A percentile compares a stretch with the other conserved stretches of the same genome.
Conservation (phyloP, 441 rosid species). For the Cnidoscolus chayamansa region DNA sequence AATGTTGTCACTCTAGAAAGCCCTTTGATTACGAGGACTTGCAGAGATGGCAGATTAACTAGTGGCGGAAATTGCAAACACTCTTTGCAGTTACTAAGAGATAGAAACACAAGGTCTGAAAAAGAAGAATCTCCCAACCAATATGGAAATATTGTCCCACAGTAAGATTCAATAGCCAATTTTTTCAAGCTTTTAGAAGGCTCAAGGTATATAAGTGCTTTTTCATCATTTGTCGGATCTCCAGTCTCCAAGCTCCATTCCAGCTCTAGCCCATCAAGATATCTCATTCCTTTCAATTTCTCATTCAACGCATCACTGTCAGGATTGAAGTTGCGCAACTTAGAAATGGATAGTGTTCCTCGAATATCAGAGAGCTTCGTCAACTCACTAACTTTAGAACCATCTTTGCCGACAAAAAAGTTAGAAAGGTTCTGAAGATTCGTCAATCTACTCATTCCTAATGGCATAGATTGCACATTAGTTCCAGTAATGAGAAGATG, state of each 20-base stretch:
- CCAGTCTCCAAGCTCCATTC: slow-evolving; percentile 8
- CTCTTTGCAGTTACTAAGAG: slow-evolving; percentile 15
- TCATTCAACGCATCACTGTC: slow-evolving; percentile 5
- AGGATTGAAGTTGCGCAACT: slow-evolving; percentile 18
- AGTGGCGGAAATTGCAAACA: background rate
- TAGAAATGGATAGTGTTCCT: slow-evolving; percentile 21
- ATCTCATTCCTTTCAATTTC: background rate
- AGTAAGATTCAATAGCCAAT: slow-evolving; percentile 7
- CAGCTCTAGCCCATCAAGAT: slow-evolving; percentile 20
- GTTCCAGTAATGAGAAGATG: slow-evolving; percentile 19
- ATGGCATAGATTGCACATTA: slow-evolving; percentile 17
- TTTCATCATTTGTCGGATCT: background rate
- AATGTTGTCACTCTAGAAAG: slow-evolving; percentile 20
- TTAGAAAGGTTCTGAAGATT: slow-evolving; percentile 17
- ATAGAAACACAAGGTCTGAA: slow-evolving; percentile 2
- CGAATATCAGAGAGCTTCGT: slow-evolving; percentile 15
- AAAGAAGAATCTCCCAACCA: slow-evolving; percentile 20
- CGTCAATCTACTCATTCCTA: slow-evolving; percentile 17
- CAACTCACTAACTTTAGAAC: slow-evolving; percentile 22
- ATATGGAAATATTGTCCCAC: slow-evolving; percentile 20
- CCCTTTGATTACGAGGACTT: slow-evolving; percentile 9
- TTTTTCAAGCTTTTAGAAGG: slow-evolving; percentile 19
- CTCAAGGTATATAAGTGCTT: slow-evolving; percentile 15
- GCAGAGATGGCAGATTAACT: slow-evolving; percentile 18
- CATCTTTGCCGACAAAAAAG: slow-evolving; percentile 21